Evolutionary conservation across 2,329 filamentous ascomycete genomes (phyloP), one percentile per base, ranked within the genome.

Genomic region (Hyphodiscus sp.): DNA sequence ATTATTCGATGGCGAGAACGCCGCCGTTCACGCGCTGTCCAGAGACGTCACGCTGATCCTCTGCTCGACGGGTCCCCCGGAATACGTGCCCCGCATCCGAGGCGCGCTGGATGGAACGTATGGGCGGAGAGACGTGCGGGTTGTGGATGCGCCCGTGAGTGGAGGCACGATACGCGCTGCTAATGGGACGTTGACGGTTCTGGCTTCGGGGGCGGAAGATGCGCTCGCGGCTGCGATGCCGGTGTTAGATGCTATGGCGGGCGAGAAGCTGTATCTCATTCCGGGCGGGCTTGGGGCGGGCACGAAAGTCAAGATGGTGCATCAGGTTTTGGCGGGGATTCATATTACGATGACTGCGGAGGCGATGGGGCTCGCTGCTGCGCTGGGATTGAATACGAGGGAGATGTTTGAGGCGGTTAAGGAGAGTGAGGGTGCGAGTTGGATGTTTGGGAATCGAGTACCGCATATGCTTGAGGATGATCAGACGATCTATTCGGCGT

Each of bases 61-160:
- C 33, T 86, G 82, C 68, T 87, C 84, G 1, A 91, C 87, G 0
- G 85, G 88, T 1, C 79, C 86, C 0, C 83, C 83, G 19, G 76
- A 78, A 20, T 86, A 87, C 63, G 79, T 83, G 1, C 77, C 82
- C 62, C 76, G 76, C 16, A 77, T 90, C 10, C 76, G 79, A 19
- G 71, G 74, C 51, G 71, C 83, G 60, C 72, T 90, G 1, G 71
- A 73, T 49, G 71, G 75, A 10, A 69, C 75, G 30, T 80, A 79
- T 11, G 42, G 80, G 76, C 75, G 86, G 7, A 67, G 69, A 1
- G 87, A 91, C 64, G 76, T 91, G 29, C 72, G 75, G 48, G 77
- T 90, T 49, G 77, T 91, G 49, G 87, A 90, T 68, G 78, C 80
- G 20, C 87, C 87, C 0, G 87, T 91, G 0, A 89, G 85, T 0